Base-by-base conservation (phyloP, 371 early-diverging fungal genomes). In the Zopfochytrium polystomum region DNA sequence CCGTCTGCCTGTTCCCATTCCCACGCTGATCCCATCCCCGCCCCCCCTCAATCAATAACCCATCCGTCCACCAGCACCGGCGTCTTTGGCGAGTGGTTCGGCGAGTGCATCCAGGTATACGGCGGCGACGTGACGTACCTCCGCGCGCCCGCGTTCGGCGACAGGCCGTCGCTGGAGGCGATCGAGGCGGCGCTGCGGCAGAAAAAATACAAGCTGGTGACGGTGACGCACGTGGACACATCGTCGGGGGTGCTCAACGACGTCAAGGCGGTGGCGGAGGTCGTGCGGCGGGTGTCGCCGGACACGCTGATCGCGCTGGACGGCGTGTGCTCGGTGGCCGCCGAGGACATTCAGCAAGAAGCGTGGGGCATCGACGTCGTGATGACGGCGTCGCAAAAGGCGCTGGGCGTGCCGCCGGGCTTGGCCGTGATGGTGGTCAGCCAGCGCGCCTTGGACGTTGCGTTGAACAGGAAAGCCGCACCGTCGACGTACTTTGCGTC, bases 221-320 rank as follows among this genome's bases (percentile, higher is more conserved):
- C 92, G 48, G 81, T 95, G 67, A 91, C 95, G 48, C 98, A 97
- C 65, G 95, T 96, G 35, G 98, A 97, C 71, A 97, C 98, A 18
- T 95, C 95, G 33, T 90, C 96, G 34, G 94, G 95, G 61, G 96
- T 95, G 33, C 77, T 93, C 60, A 77, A 81, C 49, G 90, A 93
- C 68, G 83, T 94, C 63, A 77, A 90, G 78, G 78, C 78, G 38
- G 81, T 95, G 60, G 83, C 90, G 42, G 79, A 80, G 58, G 67
- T 89, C 32, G 89, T 95, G 43, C 78, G 82, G 58, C 74, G 84
- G 49, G 75, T 80, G 29, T 92, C 92, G 2, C 95, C 96, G 18
- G 79, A 85, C 22, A 92, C 96, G 26, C 79, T 97, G 52, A 90
- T 97, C 38, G 85, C 90, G 20, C 87, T 97, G 32, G 98, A 96